phyloP scores from a whole-genome alignment of 768 basidiomycete genomes.

The Mycena venus region DNA sequence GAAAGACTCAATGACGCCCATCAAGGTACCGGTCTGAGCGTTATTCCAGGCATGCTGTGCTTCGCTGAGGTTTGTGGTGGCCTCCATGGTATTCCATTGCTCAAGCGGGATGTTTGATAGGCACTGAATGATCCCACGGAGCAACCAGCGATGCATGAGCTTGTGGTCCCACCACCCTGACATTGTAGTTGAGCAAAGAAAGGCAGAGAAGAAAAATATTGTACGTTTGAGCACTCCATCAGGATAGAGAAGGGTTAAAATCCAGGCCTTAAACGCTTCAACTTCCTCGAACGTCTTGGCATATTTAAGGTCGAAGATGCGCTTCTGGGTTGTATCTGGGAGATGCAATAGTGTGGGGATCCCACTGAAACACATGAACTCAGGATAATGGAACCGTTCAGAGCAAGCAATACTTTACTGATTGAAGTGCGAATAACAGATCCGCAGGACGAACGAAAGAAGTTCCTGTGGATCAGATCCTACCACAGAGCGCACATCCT shows the following conservation, averaged over 20 bases:
- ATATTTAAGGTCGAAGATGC: slow-evolving; percentile 15
- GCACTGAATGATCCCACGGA: slow-evolving; percentile 13
- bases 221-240: slow-evolving; percentile 5
- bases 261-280: slow-evolving; percentile 17
- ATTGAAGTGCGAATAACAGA: slow-evolving; percentile 18
- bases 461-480: neutral
- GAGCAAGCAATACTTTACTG: neutral
- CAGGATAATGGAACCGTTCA: neutral
- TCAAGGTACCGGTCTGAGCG: slow-evolving; percentile 11
- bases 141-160: slow-evolving; percentile 20
- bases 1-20: slow-evolving; percentile 22
- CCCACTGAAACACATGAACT: slow-evolving; percentile 8
- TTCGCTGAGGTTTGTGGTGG: slow-evolving; percentile 21
- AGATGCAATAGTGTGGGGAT: slow-evolving; percentile 4
- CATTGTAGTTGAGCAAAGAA: neutral
- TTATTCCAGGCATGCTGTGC: slow-evolving; percentile 21
- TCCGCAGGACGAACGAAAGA: slow-evolving; percentile 8
- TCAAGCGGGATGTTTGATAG: slow-evolving; percentile 15
- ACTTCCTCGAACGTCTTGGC: neutral
- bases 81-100: slow-evolving; percentile 19
- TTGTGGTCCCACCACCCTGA: slow-evolving; percentile 28
- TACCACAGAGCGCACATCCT: neutral
- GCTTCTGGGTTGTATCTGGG: neutral
- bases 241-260: neutral
- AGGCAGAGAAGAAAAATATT: neutral